These are phyloP conservation scores for Pseudomicrostroma phylloplanum DNA, from an alignment of 1,284 basidiomycete species.

Conservation along the genomic window DNA sequence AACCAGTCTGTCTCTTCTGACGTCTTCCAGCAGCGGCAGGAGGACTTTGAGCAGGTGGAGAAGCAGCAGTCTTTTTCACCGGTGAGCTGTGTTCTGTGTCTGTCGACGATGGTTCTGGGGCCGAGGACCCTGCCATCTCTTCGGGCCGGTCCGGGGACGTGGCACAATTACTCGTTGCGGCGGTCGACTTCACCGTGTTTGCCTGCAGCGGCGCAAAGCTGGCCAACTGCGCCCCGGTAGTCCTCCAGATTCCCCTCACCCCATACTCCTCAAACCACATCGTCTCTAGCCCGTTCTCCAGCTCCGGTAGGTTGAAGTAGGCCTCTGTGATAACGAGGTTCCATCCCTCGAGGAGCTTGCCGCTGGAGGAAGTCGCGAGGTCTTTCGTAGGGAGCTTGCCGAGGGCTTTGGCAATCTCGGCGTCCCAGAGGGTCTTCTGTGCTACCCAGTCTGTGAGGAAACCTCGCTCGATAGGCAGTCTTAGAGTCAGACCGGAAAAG, in stretches of 20 bases:
- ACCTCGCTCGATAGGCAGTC: constrained; percentile 39
- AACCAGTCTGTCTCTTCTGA: not conserved
- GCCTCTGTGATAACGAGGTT: constrained; percentile 73
- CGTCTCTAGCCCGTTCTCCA: constrained; percentile 85
- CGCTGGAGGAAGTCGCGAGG: not conserved
- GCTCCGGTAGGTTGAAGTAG: constrained; percentile 82
- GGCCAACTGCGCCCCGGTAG: constrained; percentile 17
- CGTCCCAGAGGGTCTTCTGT: constrained; percentile 43
- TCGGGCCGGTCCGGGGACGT: not conserved
- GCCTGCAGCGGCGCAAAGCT: constrained; percentile 2
- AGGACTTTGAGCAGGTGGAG: not conserved
- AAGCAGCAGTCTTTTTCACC: not conserved
- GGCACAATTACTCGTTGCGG: not conserved
- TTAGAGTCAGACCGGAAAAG: constrained; percentile 36
- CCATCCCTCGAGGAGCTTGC: constrained; percentile 17
- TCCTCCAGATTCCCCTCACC: constrained; percentile 70
- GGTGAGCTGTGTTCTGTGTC: not conserved
- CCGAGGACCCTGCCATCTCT: not conserved
- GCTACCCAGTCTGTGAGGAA: constrained; percentile 45
- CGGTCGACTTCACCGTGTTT: not conserved
- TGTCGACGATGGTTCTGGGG: not conserved
- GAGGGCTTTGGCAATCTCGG: constrained; percentile 23
- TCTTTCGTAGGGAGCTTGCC: constrained; percentile 5
- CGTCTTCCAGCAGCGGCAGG: not conserved
- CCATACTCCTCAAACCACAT: constrained; percentile 95